phyloP scores from a whole-genome alignment of 768 basidiomycete species.

The Lentinula detonsa region DNA sequence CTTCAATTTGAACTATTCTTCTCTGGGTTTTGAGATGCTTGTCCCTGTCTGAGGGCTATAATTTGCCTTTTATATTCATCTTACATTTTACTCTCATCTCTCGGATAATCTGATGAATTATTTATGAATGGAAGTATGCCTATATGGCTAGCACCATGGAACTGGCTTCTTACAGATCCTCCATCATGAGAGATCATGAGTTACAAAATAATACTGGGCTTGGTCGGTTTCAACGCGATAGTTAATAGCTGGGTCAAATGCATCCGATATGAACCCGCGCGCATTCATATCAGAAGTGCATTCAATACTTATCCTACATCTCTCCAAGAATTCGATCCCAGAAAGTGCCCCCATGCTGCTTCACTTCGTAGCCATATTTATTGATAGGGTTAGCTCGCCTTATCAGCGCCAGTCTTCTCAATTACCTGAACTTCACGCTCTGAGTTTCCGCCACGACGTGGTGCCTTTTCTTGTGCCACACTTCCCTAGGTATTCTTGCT shows the following conservation, averaged over 20 bases:
- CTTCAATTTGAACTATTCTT: neutral
- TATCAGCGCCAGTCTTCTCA: neutral
- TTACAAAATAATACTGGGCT: too few species aligned
- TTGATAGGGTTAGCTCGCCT: neutral
- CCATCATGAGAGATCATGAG: neutral
- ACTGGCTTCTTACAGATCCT: neutral
- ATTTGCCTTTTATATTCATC: conserved; percentile 1
- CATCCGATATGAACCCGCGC: neutral
- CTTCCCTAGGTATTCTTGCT: too few species aligned
- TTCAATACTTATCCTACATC: neutral
- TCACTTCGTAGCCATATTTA: neutral
- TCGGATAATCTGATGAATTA: neutral
- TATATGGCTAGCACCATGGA: neutral
- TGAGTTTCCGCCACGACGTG: neutral
- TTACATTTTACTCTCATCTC: neutral
- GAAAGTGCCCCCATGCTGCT: neutral
- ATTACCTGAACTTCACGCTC: neutral
- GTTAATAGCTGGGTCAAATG: neutral
- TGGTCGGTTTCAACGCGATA: neutral
- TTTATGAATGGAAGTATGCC: neutral
- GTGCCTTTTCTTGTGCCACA: too few species aligned
- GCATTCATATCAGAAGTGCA: neutral
- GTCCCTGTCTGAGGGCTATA: neutral
- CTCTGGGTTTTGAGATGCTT: neutral
- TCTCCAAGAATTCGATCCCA: neutral